Conservation (phyloP, 176 grass and related monocot genomes). For the Poa pratensis region DNA sequence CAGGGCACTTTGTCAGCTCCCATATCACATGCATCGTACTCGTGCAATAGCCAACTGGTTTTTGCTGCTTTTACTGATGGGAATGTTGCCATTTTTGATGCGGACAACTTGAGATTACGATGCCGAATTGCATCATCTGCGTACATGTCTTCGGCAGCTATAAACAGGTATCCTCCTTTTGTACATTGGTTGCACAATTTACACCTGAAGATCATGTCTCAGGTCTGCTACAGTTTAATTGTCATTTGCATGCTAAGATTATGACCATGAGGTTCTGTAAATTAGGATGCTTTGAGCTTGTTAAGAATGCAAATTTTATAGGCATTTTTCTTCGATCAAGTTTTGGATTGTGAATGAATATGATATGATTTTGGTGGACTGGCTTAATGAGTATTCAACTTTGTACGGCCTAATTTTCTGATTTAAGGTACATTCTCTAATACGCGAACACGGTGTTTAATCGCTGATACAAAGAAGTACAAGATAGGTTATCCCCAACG, state of each 20-base stretch:
- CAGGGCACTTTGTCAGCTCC: slow-evolving; percentile 73
- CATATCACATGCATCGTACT: slow-evolving; percentile 84
- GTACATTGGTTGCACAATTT: slow-evolving; percentile 12
- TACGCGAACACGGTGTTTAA: not conserved
- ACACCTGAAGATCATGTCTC: not conserved
- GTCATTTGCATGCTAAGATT: slow-evolving; percentile 14
- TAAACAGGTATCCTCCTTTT: slow-evolving; percentile 55
- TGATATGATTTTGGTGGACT: not conserved
- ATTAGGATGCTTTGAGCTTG: too few relatives aligned
- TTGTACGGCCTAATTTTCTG: slow-evolving; percentile 9
- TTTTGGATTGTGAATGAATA: slow-evolving; percentile 9
- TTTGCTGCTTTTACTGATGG: slow-evolving; percentile 88
- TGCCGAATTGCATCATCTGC: slow-evolving; percentile 76
- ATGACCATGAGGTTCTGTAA: too few relatives aligned
- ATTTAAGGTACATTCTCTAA: slow-evolving; percentile 10
- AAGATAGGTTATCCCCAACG: not conserved
- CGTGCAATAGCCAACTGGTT: slow-evolving; percentile 84
- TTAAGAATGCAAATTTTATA: not conserved
- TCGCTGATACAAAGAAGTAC: not conserved
- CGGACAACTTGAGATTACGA: slow-evolving; percentile 90
- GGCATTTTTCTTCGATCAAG: not conserved
- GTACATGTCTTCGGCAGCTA: slow-evolving; percentile 55
- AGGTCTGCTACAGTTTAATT: slow-evolving; percentile 34
- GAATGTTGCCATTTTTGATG: slow-evolving; percentile 84
- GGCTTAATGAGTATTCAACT: slow-evolving; percentile 20